Evolutionary conservation across 2,329 filamentous ascomycete species (phyloP), one percentile per base, ranked within the genome.

Genomic region (Coniella lustricola): DNA sequence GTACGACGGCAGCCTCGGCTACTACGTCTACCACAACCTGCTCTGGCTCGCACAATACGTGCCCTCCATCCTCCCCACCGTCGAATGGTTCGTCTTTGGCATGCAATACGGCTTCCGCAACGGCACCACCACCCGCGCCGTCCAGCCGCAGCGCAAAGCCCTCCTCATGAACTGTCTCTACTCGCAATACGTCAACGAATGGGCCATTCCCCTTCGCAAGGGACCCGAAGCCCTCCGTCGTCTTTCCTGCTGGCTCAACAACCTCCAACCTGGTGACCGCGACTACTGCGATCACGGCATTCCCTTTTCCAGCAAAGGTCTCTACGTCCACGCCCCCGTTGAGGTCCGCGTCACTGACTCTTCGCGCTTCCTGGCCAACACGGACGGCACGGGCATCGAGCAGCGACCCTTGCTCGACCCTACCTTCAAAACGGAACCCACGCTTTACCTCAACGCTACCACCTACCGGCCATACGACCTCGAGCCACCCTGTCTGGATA

Each of bases 111-210:
- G 91, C 44, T 96, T 96, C 74, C 73, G 73, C 31, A 79, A 87
- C 52, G 82, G 81, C 43, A 76, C 75, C 3, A 75, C 76, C 45
- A 85, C 81, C 35, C 74, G 76, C n/a, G 91, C 85, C 5, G 79
- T 96, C 16, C 86, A 96, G 66, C 82, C 85, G 18, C 86, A 85
- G 54, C 81, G 85, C 51, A 73, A 84, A 55, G 91, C 90, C 12
- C 77, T 97, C 39, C 75, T 96, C 45, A 91, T 98, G 87, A 93
- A 98, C 71, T 98, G 93, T 61, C 78, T 97, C 5, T 98, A 96
- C 72, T 91, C 87, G n/a, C 93, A 98, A 63, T 95, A 89, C 59
- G 93, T 98, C 56, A 96, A 98, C 65, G 93, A 98, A 65, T 98
- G 93, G 93, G 91, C 91, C 0, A 77, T 98, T 7, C 91, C 93